Percentiles rank a stretch among this genome's conserved stretches.
These are phyloP conservation scores for Aspergillus heteromorphus DNA, from an alignment of 495 filamentous ascomycete species.

Conservation along the genomic window DNA sequence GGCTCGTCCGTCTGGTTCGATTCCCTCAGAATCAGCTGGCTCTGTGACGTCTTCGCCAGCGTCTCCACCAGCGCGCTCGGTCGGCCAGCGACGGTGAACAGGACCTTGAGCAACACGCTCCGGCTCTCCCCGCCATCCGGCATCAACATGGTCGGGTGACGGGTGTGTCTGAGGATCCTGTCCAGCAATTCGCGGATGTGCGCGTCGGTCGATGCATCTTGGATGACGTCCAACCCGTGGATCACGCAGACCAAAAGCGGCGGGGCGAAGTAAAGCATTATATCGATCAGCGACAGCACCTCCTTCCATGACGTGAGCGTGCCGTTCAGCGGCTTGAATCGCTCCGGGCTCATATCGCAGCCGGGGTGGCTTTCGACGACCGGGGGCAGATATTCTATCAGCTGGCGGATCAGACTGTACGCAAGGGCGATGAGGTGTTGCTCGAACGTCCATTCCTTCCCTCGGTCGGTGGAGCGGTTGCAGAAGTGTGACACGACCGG, in stretches of 20 bases:
- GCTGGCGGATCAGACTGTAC: slow-evolving; percentile 46
- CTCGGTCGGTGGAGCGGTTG: slow-evolving; percentile 22
- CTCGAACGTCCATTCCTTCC: slow-evolving; percentile 26
- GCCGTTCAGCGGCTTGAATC: slow-evolving; percentile 35
- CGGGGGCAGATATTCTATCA: slow-evolving; percentile 41
- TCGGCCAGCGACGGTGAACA: slow-evolving; percentile 38
- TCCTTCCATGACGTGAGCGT: slow-evolving; percentile 38
- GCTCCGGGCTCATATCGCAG: slow-evolving; percentile 34
- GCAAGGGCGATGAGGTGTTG: slow-evolving; percentile 38
- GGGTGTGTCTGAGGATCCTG: slow-evolving; percentile 35
- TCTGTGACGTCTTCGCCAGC: slow-evolving; percentile 37
- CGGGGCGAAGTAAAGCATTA: slow-evolving; percentile 34
- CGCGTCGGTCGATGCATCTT: slow-evolving; percentile 32
- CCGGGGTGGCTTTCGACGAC: slow-evolving; percentile 35
- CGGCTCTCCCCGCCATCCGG: slow-evolving; percentile 18
- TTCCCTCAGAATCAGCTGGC: slow-evolving; percentile 29
- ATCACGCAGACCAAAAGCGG: slow-evolving; percentile 41
- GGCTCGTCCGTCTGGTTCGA: slow-evolving; percentile 19
- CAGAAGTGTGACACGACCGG: slow-evolving; percentile 44
- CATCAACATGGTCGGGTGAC: slow-evolving; percentile 18
- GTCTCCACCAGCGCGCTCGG: slow-evolving; percentile 33
- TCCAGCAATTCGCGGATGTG: slow-evolving; percentile 34
- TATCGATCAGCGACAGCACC: slow-evolving; percentile 35
- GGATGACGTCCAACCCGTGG: slow-evolving; percentile 36
- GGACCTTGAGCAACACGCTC: slow-evolving; percentile 35